Evolutionary conservation across 1,139 yeast species (phyloP), one percentile per base, ranked within the genome.

Genomic region (Geotrichum histeridarum): DNA sequence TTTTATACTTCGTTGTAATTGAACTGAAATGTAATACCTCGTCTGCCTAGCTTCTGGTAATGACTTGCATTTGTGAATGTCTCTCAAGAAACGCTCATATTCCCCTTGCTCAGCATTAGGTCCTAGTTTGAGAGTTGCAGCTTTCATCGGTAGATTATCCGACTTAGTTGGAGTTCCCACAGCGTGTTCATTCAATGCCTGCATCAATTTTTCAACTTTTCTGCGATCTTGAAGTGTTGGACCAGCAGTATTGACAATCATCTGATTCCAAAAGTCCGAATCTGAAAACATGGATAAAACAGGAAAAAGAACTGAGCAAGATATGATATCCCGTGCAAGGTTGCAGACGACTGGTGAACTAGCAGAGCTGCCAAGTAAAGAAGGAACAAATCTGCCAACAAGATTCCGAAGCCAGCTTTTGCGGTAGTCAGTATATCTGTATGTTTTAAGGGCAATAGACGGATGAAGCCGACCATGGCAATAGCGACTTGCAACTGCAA

Each of bases 181-280:
- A 57, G 88, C 78, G 60, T 86, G 91, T 59, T 81, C 78, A 59
- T 83, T 85, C 48, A 91, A 73, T 0, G 87, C 88, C 14, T 80
- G 81, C 58, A 95, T 73, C 14, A 90, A 75, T 60, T 82, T 80
- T 59, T 84, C 81, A 0, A 90, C 95, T 63, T 87, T 90, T 43
- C 80, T 81, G 59, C 91, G 76, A 63, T 89, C 94, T 59, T 82
- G 83, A 64, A 91, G 74, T 31, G 84, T 79, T 33, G 79, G 80
- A 0, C 89, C 85, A 2, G 87, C 80, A 3, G 79, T 67, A 54
- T 79, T 78, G 5, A 83, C 82, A 18, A 89, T 76, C 52, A 77
- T 66, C 54, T 81, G 77, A 65, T 90, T 91, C 79, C 85, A 85
- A 59, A 82, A 86, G 66, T 89, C 95, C 1, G 93, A 81, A 56